These are phyloP conservation scores for Globisporangium barbulae DNA, from an alignment of 352 stramenopile genomes.

Conservation along the genomic window DNA sequence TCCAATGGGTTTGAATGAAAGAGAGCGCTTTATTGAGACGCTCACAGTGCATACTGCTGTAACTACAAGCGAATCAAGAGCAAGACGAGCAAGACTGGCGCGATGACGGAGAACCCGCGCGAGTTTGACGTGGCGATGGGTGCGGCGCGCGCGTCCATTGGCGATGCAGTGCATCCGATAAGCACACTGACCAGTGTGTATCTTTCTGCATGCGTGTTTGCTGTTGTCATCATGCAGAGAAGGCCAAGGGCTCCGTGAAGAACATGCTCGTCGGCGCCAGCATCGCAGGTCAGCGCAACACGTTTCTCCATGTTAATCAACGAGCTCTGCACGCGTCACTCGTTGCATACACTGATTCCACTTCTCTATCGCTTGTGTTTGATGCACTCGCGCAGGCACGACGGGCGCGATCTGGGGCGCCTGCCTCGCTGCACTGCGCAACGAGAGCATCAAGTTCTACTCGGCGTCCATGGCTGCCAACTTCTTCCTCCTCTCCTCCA, in stretches of 20 bases:
- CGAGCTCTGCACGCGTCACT: neutral
- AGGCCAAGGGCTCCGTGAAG: conserved; percentile 62
- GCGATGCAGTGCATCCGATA: neutral
- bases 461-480: conserved; percentile 81
- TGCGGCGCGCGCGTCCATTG: neutral
- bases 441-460: conserved; percentile 81
- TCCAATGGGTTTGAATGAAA: neutral
- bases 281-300: conserved; percentile 31
- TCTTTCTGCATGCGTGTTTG: neutral
- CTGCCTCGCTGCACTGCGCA: conserved; percentile 59
- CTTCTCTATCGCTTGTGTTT: neutral
- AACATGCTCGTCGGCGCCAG: conserved; percentile 65
- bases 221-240: conserved; percentile 29
- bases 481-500: conserved; percentile 81
- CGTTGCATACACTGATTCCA: neutral
- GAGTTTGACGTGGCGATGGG: conserved; percentile 20
- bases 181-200: neutral
- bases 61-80: neutral
- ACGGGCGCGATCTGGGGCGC: conserved; percentile 56
- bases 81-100: neutral
- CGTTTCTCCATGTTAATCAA: neutral
- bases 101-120: conserved; percentile 11
- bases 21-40: neutral
- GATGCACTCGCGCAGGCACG: conserved; percentile 22
- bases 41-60: neutral